Base-by-base conservation (phyloP, 306 rosid genomes). In the Lathyrus tuberosus region DNA sequence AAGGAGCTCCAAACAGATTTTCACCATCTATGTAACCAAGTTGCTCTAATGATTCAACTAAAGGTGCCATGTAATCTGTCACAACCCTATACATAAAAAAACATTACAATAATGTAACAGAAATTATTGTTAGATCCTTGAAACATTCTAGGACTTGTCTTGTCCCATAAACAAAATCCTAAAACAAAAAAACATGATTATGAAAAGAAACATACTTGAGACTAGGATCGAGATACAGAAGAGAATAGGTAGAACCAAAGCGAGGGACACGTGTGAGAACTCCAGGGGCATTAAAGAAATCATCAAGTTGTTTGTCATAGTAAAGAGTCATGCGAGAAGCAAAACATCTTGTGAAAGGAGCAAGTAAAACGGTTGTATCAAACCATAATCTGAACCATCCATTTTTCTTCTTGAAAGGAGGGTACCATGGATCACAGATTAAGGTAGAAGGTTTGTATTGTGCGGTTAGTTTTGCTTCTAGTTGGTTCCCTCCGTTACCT, bases 381-480 rank as follows among this genome's bases (percentile, higher is more conserved):
- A 94, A 90, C 98, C 97, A 94, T 0, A 90, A 62, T 74, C 98
- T 84, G 86, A 84, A 94, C 98, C 97, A 94, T 0, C 90, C 90
- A 3, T 90, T 70, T 40, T 82, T 52, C 28, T 67, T 71, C 82
- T 84, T 85, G 15, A 1, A 1, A 20, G 71, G 18, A 8, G 96
- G 98, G 70, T 88, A 75, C 91, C 92, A 91, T 1, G 86, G 80
- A 16, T 78, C 65, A 82, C 98, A 90, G 1, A 80, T 22, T 18
- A 84, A 75, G 73, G 86, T 65, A 5, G 86, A 76, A 18, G 98
- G 81, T 67, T 57, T 77, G 84, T 86, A 93, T 37, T 79, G 69
- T 10, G 6, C 3, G 59, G 81, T 93, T 7, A 90, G 66, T 61
- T 81, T 78, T 16, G 84, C 98, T 73, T 93, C 97, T 16, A 93